Conservation (phyloP, 305 asterid species). For the Fraxinus paxiana region DNA sequence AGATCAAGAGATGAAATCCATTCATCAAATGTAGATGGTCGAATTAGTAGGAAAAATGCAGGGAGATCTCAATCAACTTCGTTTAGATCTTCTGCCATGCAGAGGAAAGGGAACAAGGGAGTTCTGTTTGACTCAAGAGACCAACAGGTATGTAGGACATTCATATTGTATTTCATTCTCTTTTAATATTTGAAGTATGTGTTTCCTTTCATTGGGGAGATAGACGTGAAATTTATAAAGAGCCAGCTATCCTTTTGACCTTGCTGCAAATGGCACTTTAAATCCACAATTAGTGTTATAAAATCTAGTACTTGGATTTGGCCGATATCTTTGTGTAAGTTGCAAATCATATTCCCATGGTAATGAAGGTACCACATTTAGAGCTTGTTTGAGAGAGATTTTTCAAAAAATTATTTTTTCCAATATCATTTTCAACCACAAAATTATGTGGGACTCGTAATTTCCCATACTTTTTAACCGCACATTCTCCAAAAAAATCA, state of each 20-base stretch:
- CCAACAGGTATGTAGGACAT: constrained; percentile 45
- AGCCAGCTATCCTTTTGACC: not conserved
- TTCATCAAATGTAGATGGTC: constrained; percentile 41
- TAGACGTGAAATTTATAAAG: not conserved
- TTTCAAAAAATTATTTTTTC: too few relatives aligned
- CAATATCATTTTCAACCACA: not conserved
- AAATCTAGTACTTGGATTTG: constrained; percentile 12
- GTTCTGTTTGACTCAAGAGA: constrained; percentile 43
- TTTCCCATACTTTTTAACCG: too few relatives aligned
- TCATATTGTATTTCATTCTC: not conserved
- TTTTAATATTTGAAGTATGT: not conserved
- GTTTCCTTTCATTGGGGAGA: not conserved
- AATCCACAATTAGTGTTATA: not conserved
- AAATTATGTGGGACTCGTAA: not conserved
- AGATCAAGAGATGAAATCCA: constrained; percentile 41
- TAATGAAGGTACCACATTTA: constrained; percentile 3
- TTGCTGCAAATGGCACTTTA: not conserved
- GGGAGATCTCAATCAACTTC: constrained; percentile 47
- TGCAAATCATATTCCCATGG: not conserved
- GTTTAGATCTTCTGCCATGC: constrained; percentile 42
- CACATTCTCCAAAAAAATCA: not conserved
- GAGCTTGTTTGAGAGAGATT: not conserved
- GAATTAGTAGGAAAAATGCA: constrained; percentile 34
- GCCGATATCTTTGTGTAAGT: not conserved
- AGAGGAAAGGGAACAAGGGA: constrained; percentile 60